Conservation (phyloP, 345 rosid genomes). For the Odontarrhena argentea region DNA sequence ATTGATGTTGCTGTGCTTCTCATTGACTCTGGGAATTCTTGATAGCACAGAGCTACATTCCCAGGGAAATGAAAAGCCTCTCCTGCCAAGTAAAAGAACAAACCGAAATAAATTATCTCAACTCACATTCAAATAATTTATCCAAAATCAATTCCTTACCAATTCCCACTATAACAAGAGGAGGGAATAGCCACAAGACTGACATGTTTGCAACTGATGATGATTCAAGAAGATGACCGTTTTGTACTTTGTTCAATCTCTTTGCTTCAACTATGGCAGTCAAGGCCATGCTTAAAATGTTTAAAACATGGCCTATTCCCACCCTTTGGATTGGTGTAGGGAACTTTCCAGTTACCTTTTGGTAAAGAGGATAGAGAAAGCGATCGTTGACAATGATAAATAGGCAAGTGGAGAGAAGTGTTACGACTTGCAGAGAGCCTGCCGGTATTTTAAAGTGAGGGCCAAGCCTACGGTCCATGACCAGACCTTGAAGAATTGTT, state of each 20-base stretch:
- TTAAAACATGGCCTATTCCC: slow-evolving; percentile 51
- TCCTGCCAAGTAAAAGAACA: slow-evolving; percentile 5
- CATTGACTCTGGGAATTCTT: slow-evolving; percentile 49
- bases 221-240: slow-evolving; percentile 4
- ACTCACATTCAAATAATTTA: too few species aligned
- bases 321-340: slow-evolving; percentile 42
- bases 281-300: slow-evolving; percentile 34
- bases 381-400: slow-evolving; percentile 43
- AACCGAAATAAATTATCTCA: too few species aligned
- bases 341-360: slow-evolving; percentile 19
- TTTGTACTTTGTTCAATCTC: slow-evolving; percentile 36
- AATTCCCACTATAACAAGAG: slow-evolving; percentile 38
- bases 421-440: slow-evolving; percentile 45
- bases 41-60: slow-evolving; percentile 46
- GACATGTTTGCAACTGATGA: slow-evolving; percentile 36
- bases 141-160: too few species aligned
- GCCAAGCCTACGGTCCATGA: slow-evolving; percentile 47
- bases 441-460: slow-evolving; percentile 50
- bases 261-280: slow-evolving; percentile 49
- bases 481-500: slow-evolving; percentile 53
- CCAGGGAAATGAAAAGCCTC: slow-evolving; percentile 56
- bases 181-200: slow-evolving; percentile 53
- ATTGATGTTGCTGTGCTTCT: slow-evolving; percentile 51
- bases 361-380: slow-evolving; percentile 40
- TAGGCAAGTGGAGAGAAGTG: slow-evolving; percentile 34